Evolutionary conservation across 2,329 filamentous ascomycete species (phyloP).

Genomic region (Fonsecaea nubica): DNA sequence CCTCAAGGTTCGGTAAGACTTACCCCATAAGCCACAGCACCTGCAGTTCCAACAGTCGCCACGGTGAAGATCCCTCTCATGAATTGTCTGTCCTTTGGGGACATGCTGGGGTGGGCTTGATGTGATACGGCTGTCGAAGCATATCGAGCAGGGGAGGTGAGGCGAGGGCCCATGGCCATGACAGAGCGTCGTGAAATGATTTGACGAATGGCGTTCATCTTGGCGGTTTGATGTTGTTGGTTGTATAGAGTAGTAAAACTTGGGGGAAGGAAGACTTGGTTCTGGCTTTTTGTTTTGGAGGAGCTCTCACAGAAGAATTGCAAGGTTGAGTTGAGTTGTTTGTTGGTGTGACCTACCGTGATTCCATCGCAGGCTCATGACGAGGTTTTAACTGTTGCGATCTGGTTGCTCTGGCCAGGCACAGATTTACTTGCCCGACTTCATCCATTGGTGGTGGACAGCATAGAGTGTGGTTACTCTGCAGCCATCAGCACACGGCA

Average conservation of each 20-base stretch:
- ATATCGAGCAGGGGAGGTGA: constrained; percentile 31
- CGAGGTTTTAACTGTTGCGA: constrained; percentile 7
- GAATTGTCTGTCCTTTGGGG: constrained; percentile 18
- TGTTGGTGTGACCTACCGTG: constrained; percentile 17
- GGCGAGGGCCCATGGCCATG: constrained; percentile 27
- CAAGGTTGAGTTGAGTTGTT: constrained; percentile 12
- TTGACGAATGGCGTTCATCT: constrained; percentile 35
- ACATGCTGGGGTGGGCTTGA: constrained; percentile 1
- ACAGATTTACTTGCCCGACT: constrained; percentile 11
- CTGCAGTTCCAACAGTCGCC: constrained; percentile 22
- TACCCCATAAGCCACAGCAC: constrained; percentile 34
- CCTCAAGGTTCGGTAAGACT: constrained; percentile 26
- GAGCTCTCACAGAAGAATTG: constrained; percentile 4
- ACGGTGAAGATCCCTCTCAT: constrained; percentile 33
- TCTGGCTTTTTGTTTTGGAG: constrained; percentile 8
- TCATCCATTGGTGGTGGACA: constrained; percentile 9
- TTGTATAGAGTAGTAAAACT: background rate
- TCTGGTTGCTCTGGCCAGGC: constrained; percentile 2
- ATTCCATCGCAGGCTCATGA: background rate
- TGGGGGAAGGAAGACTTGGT: constrained; percentile 5
- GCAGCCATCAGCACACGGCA: constrained; percentile 24
- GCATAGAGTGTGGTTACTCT: background rate
- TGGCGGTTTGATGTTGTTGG: constrained; percentile 4
- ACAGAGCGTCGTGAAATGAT: constrained; percentile 29
- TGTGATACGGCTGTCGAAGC: constrained; percentile 22